Evolutionary conservation across 208 protist species (phyloP).

Genomic region (Acanthamoeba sp.): DNA sequence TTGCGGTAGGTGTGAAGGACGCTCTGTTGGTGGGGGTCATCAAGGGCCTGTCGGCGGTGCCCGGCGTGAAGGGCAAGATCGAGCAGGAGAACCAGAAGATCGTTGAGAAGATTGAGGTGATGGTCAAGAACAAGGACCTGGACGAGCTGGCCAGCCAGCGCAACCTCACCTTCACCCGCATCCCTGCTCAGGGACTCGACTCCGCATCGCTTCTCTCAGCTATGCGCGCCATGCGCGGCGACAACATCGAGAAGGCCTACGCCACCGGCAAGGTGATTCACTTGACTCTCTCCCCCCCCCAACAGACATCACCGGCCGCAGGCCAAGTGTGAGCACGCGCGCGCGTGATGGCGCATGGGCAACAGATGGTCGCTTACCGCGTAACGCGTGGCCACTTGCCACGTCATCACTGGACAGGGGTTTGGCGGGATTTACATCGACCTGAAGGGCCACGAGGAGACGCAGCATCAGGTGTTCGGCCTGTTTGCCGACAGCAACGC

Average conservation of each 20-base stretch:
- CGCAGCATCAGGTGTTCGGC: slow-evolving; percentile 93
- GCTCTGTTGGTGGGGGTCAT: neutral
- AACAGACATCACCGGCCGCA: neutral
- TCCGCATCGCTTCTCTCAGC: neutral
- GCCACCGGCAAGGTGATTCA: neutral
- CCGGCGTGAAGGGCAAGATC: slow-evolving; percentile 37
- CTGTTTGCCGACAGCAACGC: slow-evolving; percentile 96
- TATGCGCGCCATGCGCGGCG: slow-evolving; percentile 30
- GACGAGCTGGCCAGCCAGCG: neutral
- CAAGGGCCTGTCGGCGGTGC: neutral
- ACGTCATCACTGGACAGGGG: neutral
- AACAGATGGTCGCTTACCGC: too few relatives aligned
- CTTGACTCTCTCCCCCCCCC: neutral
- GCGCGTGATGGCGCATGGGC: too few relatives aligned
- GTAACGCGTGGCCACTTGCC: too few relatives aligned
- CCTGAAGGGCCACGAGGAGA: slow-evolving; percentile 86
- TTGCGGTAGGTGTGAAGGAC: slow-evolving; percentile 6
- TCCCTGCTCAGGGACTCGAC: neutral
- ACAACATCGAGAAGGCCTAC: slow-evolving; percentile 16
- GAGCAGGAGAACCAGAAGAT: slow-evolving; percentile 61
- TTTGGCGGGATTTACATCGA: slow-evolving; percentile 5
- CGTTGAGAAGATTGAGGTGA: slow-evolving; percentile 43
- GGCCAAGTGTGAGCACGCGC: neutral
- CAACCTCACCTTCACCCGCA: neutral
- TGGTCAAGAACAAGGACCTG: slow-evolving; percentile 42